Conservation (phyloP, 345 rosid species). For the Eucalyptus erythrocorys region DNA sequence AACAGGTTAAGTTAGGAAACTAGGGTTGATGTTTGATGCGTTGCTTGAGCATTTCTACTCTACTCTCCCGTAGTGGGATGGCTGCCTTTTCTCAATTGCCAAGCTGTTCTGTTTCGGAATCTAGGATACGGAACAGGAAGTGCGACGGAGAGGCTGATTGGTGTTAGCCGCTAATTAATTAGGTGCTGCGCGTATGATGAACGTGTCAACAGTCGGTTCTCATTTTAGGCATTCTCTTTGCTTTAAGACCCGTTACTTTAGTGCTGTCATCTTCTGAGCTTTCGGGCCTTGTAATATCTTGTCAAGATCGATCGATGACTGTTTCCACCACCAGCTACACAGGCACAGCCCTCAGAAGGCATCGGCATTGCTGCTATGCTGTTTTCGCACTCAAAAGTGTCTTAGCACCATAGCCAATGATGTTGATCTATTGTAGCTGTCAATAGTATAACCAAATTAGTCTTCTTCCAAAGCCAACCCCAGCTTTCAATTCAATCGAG, state of each 20-base stretch:
- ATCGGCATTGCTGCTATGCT: neutral
- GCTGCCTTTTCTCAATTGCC: neutral
- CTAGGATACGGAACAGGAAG: neutral
- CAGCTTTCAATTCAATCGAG: neutral
- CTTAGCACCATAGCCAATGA: neutral
- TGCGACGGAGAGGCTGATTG: neutral
- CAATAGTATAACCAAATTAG: neutral
- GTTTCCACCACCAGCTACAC: neutral
- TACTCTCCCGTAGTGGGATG: neutral
- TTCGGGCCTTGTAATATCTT: neutral
- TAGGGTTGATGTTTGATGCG: neutral
- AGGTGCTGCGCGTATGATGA: neutral
- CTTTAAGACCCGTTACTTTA: neutral
- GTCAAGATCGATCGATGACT: neutral
- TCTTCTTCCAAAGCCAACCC: neutral
- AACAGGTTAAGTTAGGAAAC: neutral
- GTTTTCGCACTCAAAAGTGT: neutral
- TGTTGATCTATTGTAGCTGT: neutral
- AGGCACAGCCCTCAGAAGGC: too few relatives aligned
- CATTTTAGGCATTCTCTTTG: neutral
- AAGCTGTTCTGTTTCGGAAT: neutral
- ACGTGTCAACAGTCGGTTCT: neutral
- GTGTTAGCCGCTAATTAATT: neutral
- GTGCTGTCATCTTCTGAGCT: neutral
- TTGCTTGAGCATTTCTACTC: neutral